Conservation (phyloP, 202 grass and related monocot genomes). For the Hordeum pubiflorum region DNA sequence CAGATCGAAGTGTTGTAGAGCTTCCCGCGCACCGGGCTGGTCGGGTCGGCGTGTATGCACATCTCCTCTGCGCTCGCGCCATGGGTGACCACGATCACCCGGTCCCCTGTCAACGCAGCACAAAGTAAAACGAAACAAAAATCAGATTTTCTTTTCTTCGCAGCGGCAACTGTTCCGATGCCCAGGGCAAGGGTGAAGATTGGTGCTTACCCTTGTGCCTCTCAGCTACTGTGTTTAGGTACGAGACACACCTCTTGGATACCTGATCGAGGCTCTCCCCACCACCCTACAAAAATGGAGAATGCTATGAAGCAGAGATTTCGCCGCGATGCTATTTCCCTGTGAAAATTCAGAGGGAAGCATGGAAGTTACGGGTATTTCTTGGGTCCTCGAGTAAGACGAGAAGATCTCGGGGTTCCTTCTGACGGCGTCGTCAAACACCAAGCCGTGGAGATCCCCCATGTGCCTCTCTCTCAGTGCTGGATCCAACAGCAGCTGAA, state of each 20-base stretch:
- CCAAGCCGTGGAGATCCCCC: slow-evolving; percentile 69
- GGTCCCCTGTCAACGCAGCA: slow-evolving; percentile 33
- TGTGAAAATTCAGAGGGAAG: not conserved
- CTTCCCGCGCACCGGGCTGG: slow-evolving; percentile 11
- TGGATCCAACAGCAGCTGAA: slow-evolving; percentile 39
- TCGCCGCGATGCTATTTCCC: not conserved
- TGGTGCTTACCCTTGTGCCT: slow-evolving; percentile 50
- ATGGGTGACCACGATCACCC: slow-evolving; percentile 66
- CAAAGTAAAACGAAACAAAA: too few species aligned
- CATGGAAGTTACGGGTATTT: slow-evolving; percentile 43
- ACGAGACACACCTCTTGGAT: slow-evolving; percentile 48
- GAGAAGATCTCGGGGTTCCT: slow-evolving; percentile 35
- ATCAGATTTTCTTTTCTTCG: not conserved
- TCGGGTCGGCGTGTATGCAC: slow-evolving; percentile 30
- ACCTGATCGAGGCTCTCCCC: slow-evolving; percentile 68
- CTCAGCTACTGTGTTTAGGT: slow-evolving; percentile 39
- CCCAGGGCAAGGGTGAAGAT: not conserved
- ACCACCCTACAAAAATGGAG: slow-evolving; percentile 41
- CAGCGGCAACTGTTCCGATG: not conserved
- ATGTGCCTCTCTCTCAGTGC: slow-evolving; percentile 58
- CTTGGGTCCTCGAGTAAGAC: slow-evolving; percentile 32
- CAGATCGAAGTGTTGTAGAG: slow-evolving; percentile 52
- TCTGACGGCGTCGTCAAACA: slow-evolving; percentile 38
- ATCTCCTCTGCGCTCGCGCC: slow-evolving; percentile 57
- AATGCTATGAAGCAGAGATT: not conserved